These are phyloP conservation scores for Lathyrus sativus DNA, from an alignment of 306 rosid genomes.

Conservation along the genomic window DNA sequence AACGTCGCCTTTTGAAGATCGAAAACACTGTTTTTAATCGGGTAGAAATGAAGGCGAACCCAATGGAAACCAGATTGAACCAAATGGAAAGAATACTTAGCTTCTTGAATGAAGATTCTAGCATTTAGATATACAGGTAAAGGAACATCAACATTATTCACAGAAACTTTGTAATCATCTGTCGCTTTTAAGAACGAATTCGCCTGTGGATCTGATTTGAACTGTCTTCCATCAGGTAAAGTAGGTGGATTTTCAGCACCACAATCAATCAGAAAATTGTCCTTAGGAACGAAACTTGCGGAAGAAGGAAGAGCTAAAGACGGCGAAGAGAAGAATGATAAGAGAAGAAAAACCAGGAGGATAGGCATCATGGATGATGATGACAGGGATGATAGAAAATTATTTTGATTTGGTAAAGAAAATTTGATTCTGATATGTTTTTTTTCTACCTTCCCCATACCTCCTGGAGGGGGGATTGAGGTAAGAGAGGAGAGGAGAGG, in stretches of 20 bases:
- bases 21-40: slow-evolving; percentile 43
- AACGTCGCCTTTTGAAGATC: slow-evolving; percentile 62
- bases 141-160: slow-evolving; percentile 32
- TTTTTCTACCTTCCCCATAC: slow-evolving; percentile 60
- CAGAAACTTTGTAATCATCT: slow-evolving; percentile 55
- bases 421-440: not conserved
- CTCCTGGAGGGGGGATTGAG: slow-evolving; percentile 57
- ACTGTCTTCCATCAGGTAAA: slow-evolving; percentile 69
- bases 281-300: slow-evolving; percentile 58
- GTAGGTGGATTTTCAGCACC: slow-evolving; percentile 54
- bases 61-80: slow-evolving; percentile 61
- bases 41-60: slow-evolving; percentile 63
- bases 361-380: slow-evolving; percentile 59
- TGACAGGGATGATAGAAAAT: slow-evolving; percentile 51
- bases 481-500: slow-evolving; percentile 38
- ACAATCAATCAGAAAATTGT: slow-evolving; percentile 72
- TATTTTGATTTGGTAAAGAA: not conserved
- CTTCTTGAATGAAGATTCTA: slow-evolving; percentile 67
- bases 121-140: slow-evolving; percentile 56
- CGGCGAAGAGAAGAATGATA: slow-evolving; percentile 41
- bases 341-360: slow-evolving; percentile 54
- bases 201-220: slow-evolving; percentile 71
- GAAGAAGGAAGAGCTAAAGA: slow-evolving; percentile 11
- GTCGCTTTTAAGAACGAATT: slow-evolving; percentile 49
- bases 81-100: slow-evolving; percentile 58